A percentile compares a stretch with the other conserved stretches of the same genome.
phyloP scores from a whole-genome alignment of 2,329 filamentous ascomycete genomes.

The Nigrospora sphaerica region DNA sequence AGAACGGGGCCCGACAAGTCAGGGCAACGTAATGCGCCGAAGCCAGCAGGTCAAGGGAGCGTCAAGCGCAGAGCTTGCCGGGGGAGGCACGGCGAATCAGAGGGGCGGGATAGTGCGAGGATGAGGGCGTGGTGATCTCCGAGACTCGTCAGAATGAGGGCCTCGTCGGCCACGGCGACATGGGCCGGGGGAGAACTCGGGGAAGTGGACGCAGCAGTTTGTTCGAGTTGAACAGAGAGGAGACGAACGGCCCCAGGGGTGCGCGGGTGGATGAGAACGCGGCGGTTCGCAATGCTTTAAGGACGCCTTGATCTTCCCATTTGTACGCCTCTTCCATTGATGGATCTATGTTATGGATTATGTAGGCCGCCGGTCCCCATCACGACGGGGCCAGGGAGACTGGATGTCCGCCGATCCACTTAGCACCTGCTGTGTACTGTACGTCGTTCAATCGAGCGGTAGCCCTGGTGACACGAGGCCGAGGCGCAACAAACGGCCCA shows the following conservation, averaged over 20 bases:
- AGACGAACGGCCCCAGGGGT: not conserved
- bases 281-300: constrained; percentile 12
- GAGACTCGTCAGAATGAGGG: no score
- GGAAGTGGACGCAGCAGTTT: no score
- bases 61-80: no score
- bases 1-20: not conserved
- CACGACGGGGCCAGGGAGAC: no score
- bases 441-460: no score
- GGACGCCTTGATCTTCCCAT: constrained; percentile 9
- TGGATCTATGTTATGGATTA: no score
- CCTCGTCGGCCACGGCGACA: not conserved
- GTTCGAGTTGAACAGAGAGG: not conserved
- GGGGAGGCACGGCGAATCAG: not conserved
- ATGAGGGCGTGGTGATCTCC: constrained; percentile 8
- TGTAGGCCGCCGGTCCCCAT: no score
- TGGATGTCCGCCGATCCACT: no score
- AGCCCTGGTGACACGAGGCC: no score
- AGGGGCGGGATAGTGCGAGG: not conserved
- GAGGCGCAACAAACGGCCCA: no score
- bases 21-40: not conserved
- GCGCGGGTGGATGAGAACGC: not conserved
- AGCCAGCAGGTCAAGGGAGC: no score
- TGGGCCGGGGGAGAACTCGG: not conserved
- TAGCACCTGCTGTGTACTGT: no score
- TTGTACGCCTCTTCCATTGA: constrained; percentile 5